These are phyloP conservation scores for Amanita pallidorosea DNA, from an alignment of 768 basidiomycete genomes.

Conservation along the genomic window DNA sequence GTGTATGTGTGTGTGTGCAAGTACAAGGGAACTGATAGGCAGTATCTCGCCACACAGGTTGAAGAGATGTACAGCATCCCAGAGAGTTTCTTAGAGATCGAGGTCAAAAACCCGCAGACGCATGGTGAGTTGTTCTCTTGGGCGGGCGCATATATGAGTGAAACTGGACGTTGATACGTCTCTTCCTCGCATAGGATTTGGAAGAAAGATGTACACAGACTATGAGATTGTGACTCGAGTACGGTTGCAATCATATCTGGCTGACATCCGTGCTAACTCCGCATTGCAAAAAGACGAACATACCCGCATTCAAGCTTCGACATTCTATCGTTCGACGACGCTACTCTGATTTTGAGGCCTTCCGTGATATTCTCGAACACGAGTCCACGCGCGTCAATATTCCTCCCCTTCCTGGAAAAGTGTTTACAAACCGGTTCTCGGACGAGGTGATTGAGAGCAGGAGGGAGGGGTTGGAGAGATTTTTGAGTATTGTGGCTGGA, in stretches of 20 bases:
- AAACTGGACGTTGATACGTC: slow-evolving; percentile 3
- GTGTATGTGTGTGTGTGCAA: neutral
- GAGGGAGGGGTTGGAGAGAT: slow-evolving; percentile 26
- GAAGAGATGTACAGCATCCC: slow-evolving; percentile 99
- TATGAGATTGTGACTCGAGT: slow-evolving; percentile 98
- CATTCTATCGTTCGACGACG: slow-evolving; percentile 82
- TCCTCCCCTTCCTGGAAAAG: slow-evolving; percentile 93
- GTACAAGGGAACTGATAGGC: slow-evolving; percentile 8
- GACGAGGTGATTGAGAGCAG: slow-evolving; percentile 85
- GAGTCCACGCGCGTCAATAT: slow-evolving; percentile 98
- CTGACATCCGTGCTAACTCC: neutral
- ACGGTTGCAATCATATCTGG: slow-evolving; percentile 11
- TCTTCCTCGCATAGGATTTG: slow-evolving; percentile 51
- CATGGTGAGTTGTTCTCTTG: slow-evolving; percentile 51
- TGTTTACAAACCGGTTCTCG: slow-evolving; percentile 96
- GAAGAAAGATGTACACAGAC: slow-evolving; percentile 99
- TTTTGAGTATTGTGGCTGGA: slow-evolving; percentile 79
- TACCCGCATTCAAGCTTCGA: slow-evolving; percentile 96
- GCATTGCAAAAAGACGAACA: slow-evolving; percentile 67
- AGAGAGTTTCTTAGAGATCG: slow-evolving; percentile 95
- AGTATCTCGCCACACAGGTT: slow-evolving; percentile 38
- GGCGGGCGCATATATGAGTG: neutral
- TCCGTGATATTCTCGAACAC: slow-evolving; percentile 94
- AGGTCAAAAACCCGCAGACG: slow-evolving; percentile 93
- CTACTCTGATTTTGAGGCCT: slow-evolving; percentile 92